Evolutionary conservation across 108 stramenopile species (phyloP), one percentile per base, ranked within the genome.

Genomic region (Cyclotella atomus): DNA sequence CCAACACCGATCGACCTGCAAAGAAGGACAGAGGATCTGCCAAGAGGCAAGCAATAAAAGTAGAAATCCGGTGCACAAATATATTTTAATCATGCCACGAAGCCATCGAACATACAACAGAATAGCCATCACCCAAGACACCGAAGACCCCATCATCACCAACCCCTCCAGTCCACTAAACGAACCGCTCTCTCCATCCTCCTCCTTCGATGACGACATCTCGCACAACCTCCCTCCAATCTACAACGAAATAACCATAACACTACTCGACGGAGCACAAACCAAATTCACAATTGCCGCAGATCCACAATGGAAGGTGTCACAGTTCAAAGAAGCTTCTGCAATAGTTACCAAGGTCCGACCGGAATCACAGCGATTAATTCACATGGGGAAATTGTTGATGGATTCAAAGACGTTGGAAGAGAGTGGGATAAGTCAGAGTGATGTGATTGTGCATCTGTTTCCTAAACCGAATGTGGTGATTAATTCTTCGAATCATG

Each of bases 401-500:
- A 45, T 60, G 17, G 86, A 90, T 41, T 79, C 82, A 20, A 43
- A 65, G 0, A 78, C 75, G 14, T 65, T 94, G 23, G 38, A 60
- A 21, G 85, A 90, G 25, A 56, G 52, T 49, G 85, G 86, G 8
- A 86, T 94, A 34, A 60, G 59, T 33, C 62, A 71, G 20, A 55
- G 80, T 53, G 81, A 82, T 20, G 73, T 73, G 14, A 94, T 94
- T 59, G 54, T 94, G 25, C 93, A 94, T 59, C 59, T 94, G 3
- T 91, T 94, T 73, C 93, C 93, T 1, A 94, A 91, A 56, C 93
- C 93, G 10, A 83, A 88, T 34, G 89, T 94, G 24, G 85, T 90
- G 14, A 75, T 94, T 20, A 59, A 59, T 12, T 27, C 14, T 57
- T 32, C 56, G 6, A 54, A 45, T 60, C 75, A 33, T 0, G 29